Conservation (phyloP, 1,284 basidiomycete genomes). For the Apiotrichum akiyoshidainum region DNA sequence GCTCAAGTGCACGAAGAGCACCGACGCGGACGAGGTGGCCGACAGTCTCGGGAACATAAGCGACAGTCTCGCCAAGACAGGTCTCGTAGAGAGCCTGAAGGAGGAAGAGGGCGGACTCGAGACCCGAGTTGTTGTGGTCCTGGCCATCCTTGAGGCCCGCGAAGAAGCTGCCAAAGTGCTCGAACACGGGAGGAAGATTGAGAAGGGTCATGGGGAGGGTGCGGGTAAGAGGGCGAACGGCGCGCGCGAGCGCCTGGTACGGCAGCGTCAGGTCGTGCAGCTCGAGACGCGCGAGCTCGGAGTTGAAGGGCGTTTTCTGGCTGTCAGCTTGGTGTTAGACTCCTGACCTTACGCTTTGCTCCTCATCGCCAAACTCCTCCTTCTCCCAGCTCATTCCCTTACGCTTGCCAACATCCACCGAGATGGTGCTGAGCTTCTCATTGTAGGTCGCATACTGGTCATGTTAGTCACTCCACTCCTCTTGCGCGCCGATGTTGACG, state of each 20-base stretch:
- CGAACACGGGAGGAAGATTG: constrained; percentile 64
- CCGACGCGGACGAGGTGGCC: constrained; percentile 39
- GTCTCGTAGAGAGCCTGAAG: constrained; percentile 53
- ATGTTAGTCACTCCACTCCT: not conserved
- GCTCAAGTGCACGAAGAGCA: constrained; percentile 39
- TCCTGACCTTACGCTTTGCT: constrained; percentile 33
- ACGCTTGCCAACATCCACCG: constrained; percentile 44
- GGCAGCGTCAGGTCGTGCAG: constrained; percentile 69
- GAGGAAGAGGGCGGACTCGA: constrained; percentile 43
- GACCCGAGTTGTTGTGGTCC: constrained; percentile 41
- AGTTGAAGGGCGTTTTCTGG: constrained; percentile 45
- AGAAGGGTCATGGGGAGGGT: constrained; percentile 78
- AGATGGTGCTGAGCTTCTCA: constrained; percentile 44
- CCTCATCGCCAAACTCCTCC: constrained; percentile 42
- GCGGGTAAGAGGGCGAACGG: constrained; percentile 61
- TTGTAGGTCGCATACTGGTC: constrained; percentile 47
- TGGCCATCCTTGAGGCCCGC: constrained; percentile 39
- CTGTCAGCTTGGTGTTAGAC: not conserved
- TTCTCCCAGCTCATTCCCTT: constrained; percentile 47
- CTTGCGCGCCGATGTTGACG: too few species aligned
- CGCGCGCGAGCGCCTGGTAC: constrained; percentile 68
- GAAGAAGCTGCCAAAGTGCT: constrained; percentile 55
- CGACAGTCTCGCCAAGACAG: constrained; percentile 41
- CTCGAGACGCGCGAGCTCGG: constrained; percentile 47
- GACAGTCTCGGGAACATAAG: constrained; percentile 29